Conservation (phyloP, 352 stramenopile species). For the Phytophthora sansomeana region DNA sequence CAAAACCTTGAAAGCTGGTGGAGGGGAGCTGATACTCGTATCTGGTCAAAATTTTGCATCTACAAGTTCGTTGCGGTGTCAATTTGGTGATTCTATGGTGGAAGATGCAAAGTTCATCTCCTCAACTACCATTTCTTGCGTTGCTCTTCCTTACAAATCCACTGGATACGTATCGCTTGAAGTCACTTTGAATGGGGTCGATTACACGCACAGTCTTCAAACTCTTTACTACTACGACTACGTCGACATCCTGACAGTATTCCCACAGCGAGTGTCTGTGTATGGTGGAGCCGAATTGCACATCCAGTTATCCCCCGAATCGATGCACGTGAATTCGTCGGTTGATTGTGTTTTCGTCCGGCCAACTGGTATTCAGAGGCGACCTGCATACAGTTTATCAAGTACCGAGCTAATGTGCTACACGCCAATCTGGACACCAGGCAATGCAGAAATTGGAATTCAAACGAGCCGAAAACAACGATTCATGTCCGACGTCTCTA, state of each 20-base stretch:
- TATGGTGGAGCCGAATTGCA: conserved; percentile 39
- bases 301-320: conserved; percentile 30
- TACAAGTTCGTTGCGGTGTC: conserved; percentile 33
- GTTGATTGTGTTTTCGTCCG: conserved; percentile 54
- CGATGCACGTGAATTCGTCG: conserved; percentile 2
- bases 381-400: conserved; percentile 36
- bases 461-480: conserved; percentile 29
- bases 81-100: conserved; percentile 44
- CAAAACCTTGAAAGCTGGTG: conserved; percentile 16
- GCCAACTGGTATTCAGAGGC: conserved; percentile 8
- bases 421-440: conserved; percentile 38
- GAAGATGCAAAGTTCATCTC: conserved; percentile 35
- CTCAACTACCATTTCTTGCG: conserved; percentile 35
- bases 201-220: conserved; percentile 43
- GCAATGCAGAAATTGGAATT: conserved; percentile 36
- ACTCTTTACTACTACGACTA: conserved; percentile 48
- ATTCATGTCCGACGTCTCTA: conserved; percentile 18
- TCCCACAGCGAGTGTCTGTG: conserved; percentile 31
- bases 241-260: conserved; percentile 30
- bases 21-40: conserved; percentile 43
- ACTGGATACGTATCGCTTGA: conserved; percentile 44
- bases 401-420: conserved; percentile 36
- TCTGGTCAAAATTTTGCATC: conserved; percentile 44
- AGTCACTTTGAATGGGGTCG: conserved; percentile 57
- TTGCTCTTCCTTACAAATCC: conserved; percentile 25